Percentiles rank a stretch among this genome's conserved stretches.
Conservation (phyloP, 2,329 filamentous ascomycete genomes). For the Ophiocordyceps camponoti-leonardi region DNA sequence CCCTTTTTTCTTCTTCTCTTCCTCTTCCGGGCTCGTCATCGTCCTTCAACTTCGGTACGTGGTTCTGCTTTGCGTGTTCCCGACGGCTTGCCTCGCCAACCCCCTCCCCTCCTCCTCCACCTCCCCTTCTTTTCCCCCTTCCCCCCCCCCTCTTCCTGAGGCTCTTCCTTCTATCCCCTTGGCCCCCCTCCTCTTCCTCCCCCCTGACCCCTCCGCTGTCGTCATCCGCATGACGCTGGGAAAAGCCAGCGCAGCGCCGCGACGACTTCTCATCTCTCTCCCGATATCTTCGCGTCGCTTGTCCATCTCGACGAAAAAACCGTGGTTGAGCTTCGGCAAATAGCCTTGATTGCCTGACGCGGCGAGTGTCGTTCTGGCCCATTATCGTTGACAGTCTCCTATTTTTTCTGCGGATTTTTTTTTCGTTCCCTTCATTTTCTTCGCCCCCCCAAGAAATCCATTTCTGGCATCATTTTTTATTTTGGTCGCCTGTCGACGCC, state of each 20-base stretch:
- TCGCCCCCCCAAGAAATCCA: too few relatives aligned
- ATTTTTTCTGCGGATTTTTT: background rate
- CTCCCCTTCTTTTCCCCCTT: constrained; percentile 10
- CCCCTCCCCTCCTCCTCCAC: constrained; percentile 5
- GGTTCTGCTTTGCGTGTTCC: constrained; percentile 2
- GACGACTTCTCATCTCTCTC: background rate
- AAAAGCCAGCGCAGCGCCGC: background rate
- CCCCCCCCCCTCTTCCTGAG: constrained; percentile 8
- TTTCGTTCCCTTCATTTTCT: background rate
- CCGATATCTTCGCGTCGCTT: background rate
- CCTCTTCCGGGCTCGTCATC: background rate
- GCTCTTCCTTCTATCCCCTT: constrained; percentile 6
- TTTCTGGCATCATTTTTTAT: background rate
- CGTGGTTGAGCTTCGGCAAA: background rate
- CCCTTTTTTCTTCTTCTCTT: background rate
- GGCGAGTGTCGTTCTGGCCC: background rate
- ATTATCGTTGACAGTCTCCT: background rate
- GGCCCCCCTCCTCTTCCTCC: constrained; percentile 6
- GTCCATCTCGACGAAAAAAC: background rate
- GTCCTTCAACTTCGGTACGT: constrained; percentile 3
- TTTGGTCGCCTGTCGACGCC: background rate
- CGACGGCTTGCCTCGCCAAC: constrained; percentile 3
- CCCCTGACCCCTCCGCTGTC: constrained; percentile 13
- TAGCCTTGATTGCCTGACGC: background rate
- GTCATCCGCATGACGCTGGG: constrained; percentile 13